A percentile compares a stretch with the other conserved stretches of the same genome.
phyloP scores from a whole-genome alignment of 345 rosid species.

The Cardiospermum halicacabum region DNA sequence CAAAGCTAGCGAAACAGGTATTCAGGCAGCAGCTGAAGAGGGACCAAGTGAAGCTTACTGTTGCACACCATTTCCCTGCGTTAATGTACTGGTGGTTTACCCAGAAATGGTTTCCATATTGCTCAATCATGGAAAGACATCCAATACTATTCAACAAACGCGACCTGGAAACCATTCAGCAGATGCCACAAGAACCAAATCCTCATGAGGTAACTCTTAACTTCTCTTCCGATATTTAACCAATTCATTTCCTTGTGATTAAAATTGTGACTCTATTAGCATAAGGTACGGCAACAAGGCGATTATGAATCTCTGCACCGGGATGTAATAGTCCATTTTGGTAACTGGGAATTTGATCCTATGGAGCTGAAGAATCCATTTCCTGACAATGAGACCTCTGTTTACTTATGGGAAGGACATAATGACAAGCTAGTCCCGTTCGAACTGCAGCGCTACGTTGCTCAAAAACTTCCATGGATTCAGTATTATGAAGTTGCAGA shows the following conservation, averaged over 20 bases:
- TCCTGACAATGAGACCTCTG: conserved; percentile 32
- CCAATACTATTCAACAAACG: conserved; percentile 24
- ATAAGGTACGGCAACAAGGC: conserved; percentile 39
- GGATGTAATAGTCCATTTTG: conserved; percentile 41
- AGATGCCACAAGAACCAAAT: conserved; percentile 28
- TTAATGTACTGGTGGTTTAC: conserved; percentile 60
- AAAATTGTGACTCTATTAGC: conserved; percentile 12
- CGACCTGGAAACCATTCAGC: conserved; percentile 28
- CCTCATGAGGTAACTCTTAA: conserved; percentile 29
- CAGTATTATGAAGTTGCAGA: conserved; percentile 29
- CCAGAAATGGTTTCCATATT: conserved; percentile 48
- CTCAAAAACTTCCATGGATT: conserved; percentile 41
- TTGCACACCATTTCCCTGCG: conserved; percentile 43
- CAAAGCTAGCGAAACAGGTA: conserved; percentile 24
- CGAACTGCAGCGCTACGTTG: conserved; percentile 25
- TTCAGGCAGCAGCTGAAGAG: conserved; percentile 29
- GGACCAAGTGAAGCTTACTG: conserved; percentile 38
- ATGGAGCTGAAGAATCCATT: conserved; percentile 47
- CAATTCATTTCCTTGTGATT: neutral
- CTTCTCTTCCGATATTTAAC: neutral
- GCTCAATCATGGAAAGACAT: conserved; percentile 23
- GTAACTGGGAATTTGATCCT: conserved; percentile 55
- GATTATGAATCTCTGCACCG: conserved; percentile 41
- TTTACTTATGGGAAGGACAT: conserved; percentile 50
- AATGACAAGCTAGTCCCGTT: conserved; percentile 36